Evolutionary conservation across 2,329 filamentous ascomycete species (phyloP), one percentile per base, ranked within the genome.

Genomic region (Colletotrichum chlorophyti): DNA sequence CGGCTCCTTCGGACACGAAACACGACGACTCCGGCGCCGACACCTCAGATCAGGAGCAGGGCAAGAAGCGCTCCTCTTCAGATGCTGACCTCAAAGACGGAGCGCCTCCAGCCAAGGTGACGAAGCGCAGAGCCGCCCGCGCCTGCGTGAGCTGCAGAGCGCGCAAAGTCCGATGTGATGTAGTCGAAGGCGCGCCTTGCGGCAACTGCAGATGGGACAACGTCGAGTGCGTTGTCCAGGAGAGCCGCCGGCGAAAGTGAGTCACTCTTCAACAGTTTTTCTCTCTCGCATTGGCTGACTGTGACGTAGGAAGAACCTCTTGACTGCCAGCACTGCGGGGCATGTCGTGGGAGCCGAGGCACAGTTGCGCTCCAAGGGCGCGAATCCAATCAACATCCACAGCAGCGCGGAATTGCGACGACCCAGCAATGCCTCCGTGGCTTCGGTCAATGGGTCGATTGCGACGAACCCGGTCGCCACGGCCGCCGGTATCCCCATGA

Each of bases 91-190:
- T 57, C 6, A 61, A 61, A 26, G 62, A 59, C 8, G 58, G 34
- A 23, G 58, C 58, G 11, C 61, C 67, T 11, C 68, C 74, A 10
- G 70, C 75, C 59, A 86, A 86, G 69, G 68, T 80, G 62, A 84
- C 77, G 50, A 97, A 97, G 76, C 84, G 93, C 68, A 85, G 93
- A 69, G 93, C 93, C n/a, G 92, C 93, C 9, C 91, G 94, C 66
- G 93, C 93, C 15, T 97, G 93, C 72, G 91, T 92, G 62, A 92
- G 90, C 66, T 97, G 93, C 75, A 85, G 93, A 67, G 88, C 90
- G 55, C 87, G 93, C 70, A 97, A 97, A 73, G 93, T 97, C 37
- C 86, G 93, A 55, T 97, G 93, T 78, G 93, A 97, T 77, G 93
- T 97, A 54, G 92, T 95, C 58, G 92, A 96, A 73, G 89, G 90